Base-by-base conservation (phyloP, 2,329 filamentous ascomycete species). In the Aureobasidium pullulans region DNA sequence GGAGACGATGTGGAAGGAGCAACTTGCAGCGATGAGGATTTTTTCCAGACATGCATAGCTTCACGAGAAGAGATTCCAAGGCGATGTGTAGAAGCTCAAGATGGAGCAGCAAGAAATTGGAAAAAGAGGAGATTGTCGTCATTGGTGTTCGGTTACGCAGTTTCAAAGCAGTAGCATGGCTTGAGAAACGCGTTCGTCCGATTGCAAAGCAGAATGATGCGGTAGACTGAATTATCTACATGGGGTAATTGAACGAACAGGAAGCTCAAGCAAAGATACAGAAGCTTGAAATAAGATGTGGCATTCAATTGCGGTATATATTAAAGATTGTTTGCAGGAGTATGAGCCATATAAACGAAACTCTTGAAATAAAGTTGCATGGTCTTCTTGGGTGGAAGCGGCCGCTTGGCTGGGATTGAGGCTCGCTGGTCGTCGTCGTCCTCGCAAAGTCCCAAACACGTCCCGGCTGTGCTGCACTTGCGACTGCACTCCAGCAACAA, bases 381-480 rank as follows among this genome's bases (percentile, higher is more conserved):
- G 34, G 48, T 31, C 48, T 34, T 52, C 34, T 34, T 52, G 29
- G 16, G 19, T 34, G 34, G 23, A 39, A 34, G 48, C 19, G 23
- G 19, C 19, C 34, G 48, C 48, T 31, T 39, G 34, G 34, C 36
- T 37, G 47, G 34, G 32, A 36, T 40, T 52, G 48, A 52, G 48
- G 23, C 16, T 36, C 36, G 23, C 23, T 23, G 23, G 23, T 23
- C 23, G 48, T 9, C 48, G 34, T 49, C 31, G 23, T 31, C 23
- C 48, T 31, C 40, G 48, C 48, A 52, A 52, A 52, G 47, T 50
- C 47, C 34, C 47, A 50, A 39, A 52, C 48, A 52, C 34, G 16
- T 23, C 47, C 37, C 15, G 47, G 36, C 47, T 49, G 47, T 32
- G 9, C 34, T 40, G 48, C 48, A 13, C 10, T 39, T n/a, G 19